These are phyloP conservation scores for Zygotorulaspora mrakii DNA, from an alignment of 1,139 yeast species.

Conservation along the genomic window DNA sequence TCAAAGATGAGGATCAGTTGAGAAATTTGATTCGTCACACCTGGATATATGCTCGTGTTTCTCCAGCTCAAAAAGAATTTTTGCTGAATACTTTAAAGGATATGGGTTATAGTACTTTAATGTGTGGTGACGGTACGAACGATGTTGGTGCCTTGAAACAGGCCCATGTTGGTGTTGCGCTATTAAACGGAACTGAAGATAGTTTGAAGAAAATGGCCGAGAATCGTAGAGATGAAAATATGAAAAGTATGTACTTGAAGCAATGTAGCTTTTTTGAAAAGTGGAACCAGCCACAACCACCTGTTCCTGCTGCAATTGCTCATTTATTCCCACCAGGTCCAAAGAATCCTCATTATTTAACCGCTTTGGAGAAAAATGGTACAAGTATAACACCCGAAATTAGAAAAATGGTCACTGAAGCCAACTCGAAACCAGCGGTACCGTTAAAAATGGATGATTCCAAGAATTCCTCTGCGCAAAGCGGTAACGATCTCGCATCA, in stretches of 20 bases:
- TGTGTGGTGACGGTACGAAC: conserved; percentile 99
- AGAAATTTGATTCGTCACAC: conserved; percentile 75
- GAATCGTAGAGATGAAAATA: conserved; percentile 62
- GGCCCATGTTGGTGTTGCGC: conserved; percentile 96
- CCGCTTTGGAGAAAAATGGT: conserved; percentile 82
- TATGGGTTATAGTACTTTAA: conserved; percentile 86
- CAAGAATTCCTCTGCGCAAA: conserved; percentile 31
- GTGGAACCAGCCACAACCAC: conserved; percentile 83
- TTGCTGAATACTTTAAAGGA: conserved; percentile 78
- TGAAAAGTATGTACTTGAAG: conserved; percentile 71
- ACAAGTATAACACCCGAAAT: conserved; percentile 67
- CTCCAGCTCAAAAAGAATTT: conserved; percentile 93
- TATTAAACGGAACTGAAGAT: conserved; percentile 94
- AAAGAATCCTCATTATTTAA: conserved; percentile 77
- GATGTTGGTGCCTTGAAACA: conserved; percentile 99
- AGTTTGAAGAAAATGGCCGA: conserved; percentile 89
- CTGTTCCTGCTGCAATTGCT: conserved; percentile 83
- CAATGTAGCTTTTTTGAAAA: conserved; percentile 72
- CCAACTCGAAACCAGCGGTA: conserved; percentile 33
- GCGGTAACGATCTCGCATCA: conserved; percentile 64
- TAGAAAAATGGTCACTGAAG: conserved; percentile 50
- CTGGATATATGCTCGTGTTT: conserved; percentile 97
- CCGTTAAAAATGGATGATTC: conserved; percentile 35
- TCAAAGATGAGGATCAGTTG: conserved; percentile 62
- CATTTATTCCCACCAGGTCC: conserved; percentile 97